phyloP scores from a whole-genome alignment of 495 filamentous ascomycete species.

The Penicillium fimorum region DNA sequence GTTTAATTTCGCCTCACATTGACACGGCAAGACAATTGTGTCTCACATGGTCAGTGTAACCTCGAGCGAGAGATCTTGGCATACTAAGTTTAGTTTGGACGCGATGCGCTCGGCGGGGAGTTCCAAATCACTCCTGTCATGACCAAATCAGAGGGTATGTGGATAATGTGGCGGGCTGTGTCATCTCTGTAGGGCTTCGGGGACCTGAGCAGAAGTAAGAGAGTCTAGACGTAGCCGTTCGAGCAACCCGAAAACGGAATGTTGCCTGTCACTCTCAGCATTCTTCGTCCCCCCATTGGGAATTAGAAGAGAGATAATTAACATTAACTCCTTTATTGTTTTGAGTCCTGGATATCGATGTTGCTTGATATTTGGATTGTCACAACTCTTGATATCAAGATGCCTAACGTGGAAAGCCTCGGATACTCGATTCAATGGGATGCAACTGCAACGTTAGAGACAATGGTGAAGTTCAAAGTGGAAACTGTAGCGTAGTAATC shows the following conservation, averaged over 20 bases:
- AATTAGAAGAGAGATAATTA: background rate
- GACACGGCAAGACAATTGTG: conserved; percentile 8
- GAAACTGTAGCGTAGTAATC: conserved; percentile 20
- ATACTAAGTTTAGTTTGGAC: conserved; percentile 8
- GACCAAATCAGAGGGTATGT: background rate
- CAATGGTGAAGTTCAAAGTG: conserved; percentile 27
- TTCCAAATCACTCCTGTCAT: conserved; percentile 16
- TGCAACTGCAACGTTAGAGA: conserved; percentile 33
- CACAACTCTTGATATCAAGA: conserved; percentile 1
- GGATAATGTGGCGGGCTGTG: conserved; percentile 8
- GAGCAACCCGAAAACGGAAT: conserved; percentile 26
- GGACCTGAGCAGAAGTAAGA: background rate
- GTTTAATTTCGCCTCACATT: conserved; percentile 12
- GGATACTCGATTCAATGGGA: conserved; percentile 8
- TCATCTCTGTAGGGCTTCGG: conserved; percentile 10
- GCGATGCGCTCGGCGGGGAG: conserved; percentile 16
- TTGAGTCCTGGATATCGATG: background rate
- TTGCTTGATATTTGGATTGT: background rate
- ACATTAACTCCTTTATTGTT: background rate
- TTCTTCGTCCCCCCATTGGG: background rate
- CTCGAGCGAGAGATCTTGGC: conserved; percentile 13
- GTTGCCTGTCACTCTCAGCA: conserved; percentile 5
- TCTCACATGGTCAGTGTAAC: conserved; percentile 23
- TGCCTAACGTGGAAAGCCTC: background rate
- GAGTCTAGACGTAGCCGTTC: conserved; percentile 15